Evolutionary conservation across 2,329 filamentous ascomycete species (phyloP).

Genomic region (Alternaria sp.): DNA sequence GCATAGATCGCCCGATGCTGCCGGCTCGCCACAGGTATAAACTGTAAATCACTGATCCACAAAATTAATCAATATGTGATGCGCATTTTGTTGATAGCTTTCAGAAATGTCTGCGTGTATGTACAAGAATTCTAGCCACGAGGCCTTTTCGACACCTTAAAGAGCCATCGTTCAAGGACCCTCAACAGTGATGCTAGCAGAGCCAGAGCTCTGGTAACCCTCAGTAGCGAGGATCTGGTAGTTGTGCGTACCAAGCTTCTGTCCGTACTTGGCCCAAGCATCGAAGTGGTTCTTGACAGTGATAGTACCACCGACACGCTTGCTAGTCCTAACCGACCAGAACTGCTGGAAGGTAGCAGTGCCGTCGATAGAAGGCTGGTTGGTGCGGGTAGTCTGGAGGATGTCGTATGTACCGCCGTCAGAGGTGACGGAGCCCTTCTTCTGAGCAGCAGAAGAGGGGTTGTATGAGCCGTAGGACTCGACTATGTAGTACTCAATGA

Average conservation of each 20-base stretch:
- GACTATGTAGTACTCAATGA: conserved; percentile 68
- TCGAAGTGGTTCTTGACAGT: conserved; percentile 61
- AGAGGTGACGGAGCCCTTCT: conserved; percentile 60
- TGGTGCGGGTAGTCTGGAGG: conserved; percentile 58
- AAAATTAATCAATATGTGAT: not conserved
- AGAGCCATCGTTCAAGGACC: not conserved
- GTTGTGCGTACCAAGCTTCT: conserved; percentile 59
- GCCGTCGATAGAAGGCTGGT: conserved; percentile 64
- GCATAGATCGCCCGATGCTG: not conserved
- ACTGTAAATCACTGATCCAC: not conserved
- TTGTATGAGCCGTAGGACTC: conserved; percentile 62
- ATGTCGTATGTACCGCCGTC: conserved; percentile 65
- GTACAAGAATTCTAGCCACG: not conserved
- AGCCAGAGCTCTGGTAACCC: conserved; percentile 62
- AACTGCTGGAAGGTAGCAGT: conserved; percentile 64
- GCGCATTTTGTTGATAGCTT: not conserved
- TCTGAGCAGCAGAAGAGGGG: conserved; percentile 57
- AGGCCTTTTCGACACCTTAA: not conserved
- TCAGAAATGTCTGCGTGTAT: conserved; percentile 2
- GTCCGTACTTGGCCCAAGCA: conserved; percentile 60
- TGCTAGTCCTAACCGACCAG: conserved; percentile 60
- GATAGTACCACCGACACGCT: conserved; percentile 62
- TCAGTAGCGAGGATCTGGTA: conserved; percentile 66
- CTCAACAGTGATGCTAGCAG: conserved; percentile 58
- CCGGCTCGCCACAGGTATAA: not conserved